Conservation (phyloP, 2,329 filamentous ascomycete species). For the Didymella sp. region DNA sequence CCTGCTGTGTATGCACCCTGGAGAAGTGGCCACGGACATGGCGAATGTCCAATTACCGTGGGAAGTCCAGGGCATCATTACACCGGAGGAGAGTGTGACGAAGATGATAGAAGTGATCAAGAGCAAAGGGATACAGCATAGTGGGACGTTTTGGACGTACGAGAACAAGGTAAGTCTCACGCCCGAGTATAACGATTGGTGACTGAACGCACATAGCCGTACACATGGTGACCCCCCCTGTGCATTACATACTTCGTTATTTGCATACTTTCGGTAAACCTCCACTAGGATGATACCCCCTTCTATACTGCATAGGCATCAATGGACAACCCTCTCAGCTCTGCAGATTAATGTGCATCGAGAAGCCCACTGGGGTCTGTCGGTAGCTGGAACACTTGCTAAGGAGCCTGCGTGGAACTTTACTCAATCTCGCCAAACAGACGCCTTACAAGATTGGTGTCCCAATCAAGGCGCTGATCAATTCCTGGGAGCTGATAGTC, state of each 20-base stretch:
- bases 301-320: constrained; percentile 23
- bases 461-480: constrained; percentile 33
- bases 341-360: background rate
- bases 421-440: constrained; percentile 33
- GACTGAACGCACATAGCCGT: constrained; percentile 31
- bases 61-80: constrained; percentile 62
- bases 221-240: constrained; percentile 35
- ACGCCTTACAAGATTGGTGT: constrained; percentile 33
- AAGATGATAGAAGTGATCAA: constrained; percentile 61
- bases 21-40: constrained; percentile 65
- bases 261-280: constrained; percentile 5
- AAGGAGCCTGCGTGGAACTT: background rate
- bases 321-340: background rate
- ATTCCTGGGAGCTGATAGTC: constrained; percentile 23
- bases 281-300: constrained; percentile 25
- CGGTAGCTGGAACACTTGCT: background rate
- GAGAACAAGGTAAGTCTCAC: constrained; percentile 56
- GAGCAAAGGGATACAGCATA: constrained; percentile 57
- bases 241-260: constrained; percentile 4
- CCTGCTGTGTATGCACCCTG: constrained; percentile 64
- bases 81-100: constrained; percentile 57
- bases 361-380: constrained; percentile 1
- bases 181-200: too few relatives aligned
- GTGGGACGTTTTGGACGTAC: constrained; percentile 65
- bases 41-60: constrained; percentile 59